Evolutionary conservation across 495 filamentous ascomycete species (phyloP).

Genomic region (Arthonia radiata): DNA sequence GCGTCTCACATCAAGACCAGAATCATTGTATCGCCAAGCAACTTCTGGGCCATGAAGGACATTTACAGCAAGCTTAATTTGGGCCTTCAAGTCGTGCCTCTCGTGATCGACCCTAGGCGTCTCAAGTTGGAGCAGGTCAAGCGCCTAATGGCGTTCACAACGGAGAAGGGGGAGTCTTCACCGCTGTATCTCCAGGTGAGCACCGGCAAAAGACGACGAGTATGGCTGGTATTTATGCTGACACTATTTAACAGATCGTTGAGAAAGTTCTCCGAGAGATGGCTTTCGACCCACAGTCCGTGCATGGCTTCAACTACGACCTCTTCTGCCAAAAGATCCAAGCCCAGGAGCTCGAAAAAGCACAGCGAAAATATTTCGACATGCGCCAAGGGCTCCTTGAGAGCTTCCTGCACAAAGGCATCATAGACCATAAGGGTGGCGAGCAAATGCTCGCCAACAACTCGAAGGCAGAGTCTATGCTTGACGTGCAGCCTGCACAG

Average conservation of each 20-base stretch:
- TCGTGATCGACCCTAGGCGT: constrained; percentile 29
- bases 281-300: constrained; percentile 22
- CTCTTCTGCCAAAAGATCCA: constrained; percentile 21
- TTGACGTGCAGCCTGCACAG: constrained; percentile 18
- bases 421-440: neutral
- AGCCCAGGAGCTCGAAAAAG: constrained; percentile 14
- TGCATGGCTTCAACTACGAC: constrained; percentile 24
- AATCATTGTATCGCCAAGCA: constrained; percentile 39
- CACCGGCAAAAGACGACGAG: too few relatives aligned
- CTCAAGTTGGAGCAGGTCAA: constrained; percentile 40
- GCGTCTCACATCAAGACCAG: constrained; percentile 31
- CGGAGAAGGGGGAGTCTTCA: constrained; percentile 15
- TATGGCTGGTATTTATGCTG: neutral
- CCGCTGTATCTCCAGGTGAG: constrained; percentile 36
- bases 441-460: neutral
- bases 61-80: constrained; percentile 13
- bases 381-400: constrained; percentile 20
- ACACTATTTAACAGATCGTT: constrained; percentile 11
- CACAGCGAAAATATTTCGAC: constrained; percentile 23
- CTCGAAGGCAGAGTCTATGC: constrained; percentile 6
- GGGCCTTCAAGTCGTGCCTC: constrained; percentile 18
- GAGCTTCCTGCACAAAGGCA: constrained; percentile 14
- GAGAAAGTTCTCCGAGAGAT: constrained; percentile 35
- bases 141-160: constrained; percentile 43
- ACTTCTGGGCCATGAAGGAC: constrained; percentile 21